phyloP scores from a whole-genome alignment of 768 basidiomycete genomes.

The Boletus sp. region DNA sequence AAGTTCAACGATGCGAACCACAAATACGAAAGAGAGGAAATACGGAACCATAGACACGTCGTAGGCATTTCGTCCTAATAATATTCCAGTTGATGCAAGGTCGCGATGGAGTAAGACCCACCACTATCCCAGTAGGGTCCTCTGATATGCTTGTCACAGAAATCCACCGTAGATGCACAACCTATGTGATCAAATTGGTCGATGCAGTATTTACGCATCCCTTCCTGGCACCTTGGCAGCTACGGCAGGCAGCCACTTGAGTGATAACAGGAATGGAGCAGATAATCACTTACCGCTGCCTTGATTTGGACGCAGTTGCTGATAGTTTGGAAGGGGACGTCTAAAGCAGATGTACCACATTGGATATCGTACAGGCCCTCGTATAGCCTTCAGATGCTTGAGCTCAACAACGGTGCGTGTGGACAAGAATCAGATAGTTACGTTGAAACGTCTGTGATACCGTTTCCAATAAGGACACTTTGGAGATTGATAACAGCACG shows the following conservation, averaged over 20 bases:
- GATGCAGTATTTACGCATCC: constrained; percentile 58
- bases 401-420: neutral
- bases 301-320: constrained; percentile 49
- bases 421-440: constrained; percentile 27
- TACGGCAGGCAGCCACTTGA: constrained; percentile 22
- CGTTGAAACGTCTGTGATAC: constrained; percentile 55
- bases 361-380: constrained; percentile 46
- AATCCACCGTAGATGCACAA: constrained; percentile 64
- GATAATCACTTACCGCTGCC: constrained; percentile 42
- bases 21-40: neutral
- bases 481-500: constrained; percentile 59
- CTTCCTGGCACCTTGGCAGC: constrained; percentile 67
- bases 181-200: constrained; percentile 62
- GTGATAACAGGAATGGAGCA: neutral
- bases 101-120: constrained; percentile 19
- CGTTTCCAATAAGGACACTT: constrained; percentile 76
- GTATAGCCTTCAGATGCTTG: constrained; percentile 31
- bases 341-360: constrained; percentile 51
- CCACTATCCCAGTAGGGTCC: constrained; percentile 38
- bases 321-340: constrained; percentile 48
- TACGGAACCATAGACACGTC: constrained; percentile 52
- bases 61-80: constrained; percentile 48
- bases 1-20: constrained; percentile 1
- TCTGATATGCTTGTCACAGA: constrained; percentile 60
- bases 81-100: neutral